Percentiles rank a stretch among this genome's conserved stretches.
Evolutionary conservation across 805 yeast species (phyloP).

Genomic region (Hanseniaspora thailandica): DNA sequence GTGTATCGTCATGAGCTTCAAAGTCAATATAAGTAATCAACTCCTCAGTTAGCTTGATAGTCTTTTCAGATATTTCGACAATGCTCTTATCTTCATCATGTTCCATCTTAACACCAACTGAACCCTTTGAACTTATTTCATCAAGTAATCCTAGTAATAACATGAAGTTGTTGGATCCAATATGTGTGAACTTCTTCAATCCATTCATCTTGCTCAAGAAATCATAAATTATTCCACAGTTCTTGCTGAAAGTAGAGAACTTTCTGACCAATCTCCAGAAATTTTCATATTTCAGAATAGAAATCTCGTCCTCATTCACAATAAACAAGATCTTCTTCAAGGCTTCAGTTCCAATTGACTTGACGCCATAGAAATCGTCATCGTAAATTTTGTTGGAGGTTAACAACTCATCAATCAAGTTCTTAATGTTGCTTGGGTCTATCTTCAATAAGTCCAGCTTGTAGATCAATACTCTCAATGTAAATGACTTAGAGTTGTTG

Average conservation of each 20-base stretch:
- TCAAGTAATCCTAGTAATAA: constrained; percentile 59
- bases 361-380: constrained; percentile 29
- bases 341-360: constrained; percentile 35
- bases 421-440: constrained; percentile 19
- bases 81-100: constrained; percentile 47
- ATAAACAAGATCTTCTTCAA: constrained; percentile 32
- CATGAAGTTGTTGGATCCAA: constrained; percentile 46
- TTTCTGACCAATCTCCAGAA: constrained; percentile 46
- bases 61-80: constrained; percentile 47
- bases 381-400: constrained; percentile 27
- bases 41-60: constrained; percentile 49
- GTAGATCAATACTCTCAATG: constrained; percentile 33
- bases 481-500: constrained; percentile 22
- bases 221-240: constrained; percentile 35
- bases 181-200: constrained; percentile 26
- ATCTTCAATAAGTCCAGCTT: constrained; percentile 23
- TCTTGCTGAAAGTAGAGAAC: constrained; percentile 36
- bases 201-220: constrained; percentile 36
- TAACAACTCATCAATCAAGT: constrained; percentile 23
- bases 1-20: not conserved
- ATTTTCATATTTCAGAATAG: constrained; percentile 39
- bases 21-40: constrained; percentile 29
- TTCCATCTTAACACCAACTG: constrained; percentile 67
- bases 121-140: constrained; percentile 71
- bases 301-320: constrained; percentile 23